These are phyloP conservation scores for Trametes sanguinea DNA, from an alignment of 768 basidiomycete species.

Conservation along the genomic window DNA sequence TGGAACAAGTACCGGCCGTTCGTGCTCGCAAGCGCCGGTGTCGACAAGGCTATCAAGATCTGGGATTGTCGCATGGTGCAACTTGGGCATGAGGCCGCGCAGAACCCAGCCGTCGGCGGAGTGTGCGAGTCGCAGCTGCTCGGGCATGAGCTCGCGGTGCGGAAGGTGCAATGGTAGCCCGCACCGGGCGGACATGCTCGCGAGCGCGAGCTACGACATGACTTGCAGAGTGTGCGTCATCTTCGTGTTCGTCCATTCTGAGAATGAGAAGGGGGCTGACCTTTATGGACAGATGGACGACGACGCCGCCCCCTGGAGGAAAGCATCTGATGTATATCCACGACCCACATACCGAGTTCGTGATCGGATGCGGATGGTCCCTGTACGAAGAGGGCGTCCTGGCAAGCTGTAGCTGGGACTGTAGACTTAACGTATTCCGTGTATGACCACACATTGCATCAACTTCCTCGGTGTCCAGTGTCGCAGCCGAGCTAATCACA, in stretches of 20 bases:
- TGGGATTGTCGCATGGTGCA: conserved; percentile 91
- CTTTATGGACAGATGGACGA: conserved; percentile 59
- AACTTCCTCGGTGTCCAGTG: neutral
- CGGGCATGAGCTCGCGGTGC: conserved; percentile 89
- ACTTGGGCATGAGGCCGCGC: conserved; percentile 44
- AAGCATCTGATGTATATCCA: conserved; percentile 68
- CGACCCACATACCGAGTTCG: conserved; percentile 92
- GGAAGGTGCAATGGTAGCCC: conserved; percentile 91
- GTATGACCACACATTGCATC: conserved; percentile 6
- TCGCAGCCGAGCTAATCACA: neutral
- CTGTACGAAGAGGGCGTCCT: conserved; percentile 84
- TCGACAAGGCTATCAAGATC: conserved; percentile 73
- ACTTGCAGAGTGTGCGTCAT: conserved; percentile 83
- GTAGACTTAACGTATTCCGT: conserved; percentile 76
- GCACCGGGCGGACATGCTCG: conserved; percentile 68
- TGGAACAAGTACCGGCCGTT: conserved; percentile 93
- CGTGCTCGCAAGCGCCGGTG: conserved; percentile 74
- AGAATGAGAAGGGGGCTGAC: neutral
- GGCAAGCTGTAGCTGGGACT: conserved; percentile 93
- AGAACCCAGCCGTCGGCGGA: conserved; percentile 60
- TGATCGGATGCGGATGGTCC: conserved; percentile 91
- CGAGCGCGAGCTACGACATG: conserved; percentile 91
- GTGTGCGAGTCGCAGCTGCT: conserved; percentile 67
- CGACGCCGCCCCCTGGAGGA: conserved; percentile 52
- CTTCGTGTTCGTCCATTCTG: neutral